phyloP scores from a whole-genome alignment of 169 alveolate species.

The Cryptosporidium andersoni region DNA sequence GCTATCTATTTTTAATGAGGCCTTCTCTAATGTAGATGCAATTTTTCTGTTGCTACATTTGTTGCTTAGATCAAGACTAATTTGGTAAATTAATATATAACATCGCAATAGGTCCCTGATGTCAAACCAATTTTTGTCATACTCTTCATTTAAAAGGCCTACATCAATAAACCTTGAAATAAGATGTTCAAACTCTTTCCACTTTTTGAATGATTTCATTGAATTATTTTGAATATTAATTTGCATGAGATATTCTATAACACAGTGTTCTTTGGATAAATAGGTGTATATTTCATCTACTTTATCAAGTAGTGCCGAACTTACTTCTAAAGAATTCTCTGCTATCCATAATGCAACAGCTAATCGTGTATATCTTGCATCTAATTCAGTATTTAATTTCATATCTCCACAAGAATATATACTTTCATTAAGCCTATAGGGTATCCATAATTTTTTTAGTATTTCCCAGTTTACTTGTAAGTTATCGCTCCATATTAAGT shows the following conservation, averaged over 20 bases:
- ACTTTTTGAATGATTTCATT: not conserved
- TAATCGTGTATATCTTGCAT: slow-evolving; percentile 26
- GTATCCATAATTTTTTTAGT: slow-evolving; percentile 43
- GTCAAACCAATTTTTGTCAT: too few species aligned
- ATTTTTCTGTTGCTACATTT: too few species aligned
- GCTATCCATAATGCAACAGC: slow-evolving; percentile 29
- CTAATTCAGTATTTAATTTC: slow-evolving; percentile 1
- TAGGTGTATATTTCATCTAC: not conserved
- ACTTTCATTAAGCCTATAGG: slow-evolving; percentile 13
- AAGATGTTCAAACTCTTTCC: too few species aligned
- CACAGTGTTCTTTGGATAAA: slow-evolving; percentile 1
- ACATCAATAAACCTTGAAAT: slow-evolving; percentile 4
- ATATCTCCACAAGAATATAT: not conserved
- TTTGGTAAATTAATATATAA: too few species aligned
- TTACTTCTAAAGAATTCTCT: not conserved
- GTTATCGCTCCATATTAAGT: slow-evolving; percentile 10
- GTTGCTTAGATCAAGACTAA: too few species aligned
- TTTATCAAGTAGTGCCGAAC: not conserved
- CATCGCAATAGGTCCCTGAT: too few species aligned
- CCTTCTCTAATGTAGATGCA: not conserved
- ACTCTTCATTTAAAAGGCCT: not conserved
- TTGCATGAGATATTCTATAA: slow-evolving; percentile 8
- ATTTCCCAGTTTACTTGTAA: slow-evolving; percentile 43
- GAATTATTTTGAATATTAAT: not conserved
- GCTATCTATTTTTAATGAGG: slow-evolving; percentile 34